Conservation (phyloP, 768 basidiomycete species). For the Hygrophoropsis aurantiaca region DNA sequence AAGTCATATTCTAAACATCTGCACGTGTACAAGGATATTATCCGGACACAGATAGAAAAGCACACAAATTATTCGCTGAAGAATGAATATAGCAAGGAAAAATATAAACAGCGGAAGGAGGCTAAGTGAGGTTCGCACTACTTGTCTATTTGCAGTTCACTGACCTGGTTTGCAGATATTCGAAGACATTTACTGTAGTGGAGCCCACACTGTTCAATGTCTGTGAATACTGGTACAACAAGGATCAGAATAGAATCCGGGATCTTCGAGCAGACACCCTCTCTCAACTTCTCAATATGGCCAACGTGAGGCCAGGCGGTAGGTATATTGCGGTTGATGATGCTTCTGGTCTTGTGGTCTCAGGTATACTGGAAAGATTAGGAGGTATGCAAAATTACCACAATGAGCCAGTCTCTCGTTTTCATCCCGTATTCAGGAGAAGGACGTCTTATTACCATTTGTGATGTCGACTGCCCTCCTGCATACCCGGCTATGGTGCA, state of each 20-base stretch:
- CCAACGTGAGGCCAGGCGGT: slow-evolving; percentile 84
- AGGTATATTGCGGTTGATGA: slow-evolving; percentile 89
- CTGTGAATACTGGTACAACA: slow-evolving; percentile 84
- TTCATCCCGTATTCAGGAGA: slow-evolving; percentile 47
- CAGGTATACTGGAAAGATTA: slow-evolving; percentile 82
- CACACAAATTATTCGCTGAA: slow-evolving; percentile 92
- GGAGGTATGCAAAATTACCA: slow-evolving; percentile 55
- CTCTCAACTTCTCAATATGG: slow-evolving; percentile 82
- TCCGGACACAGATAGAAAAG: slow-evolving; percentile 89
- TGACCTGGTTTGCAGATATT: slow-evolving; percentile 56
- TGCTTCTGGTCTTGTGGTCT: slow-evolving; percentile 83
- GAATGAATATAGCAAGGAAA: slow-evolving; percentile 98
- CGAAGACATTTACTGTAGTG: slow-evolving; percentile 82
- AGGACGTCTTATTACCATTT: slow-evolving; percentile 81
- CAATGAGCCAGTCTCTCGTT: not conserved
- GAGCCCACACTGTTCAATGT: slow-evolving; percentile 88
- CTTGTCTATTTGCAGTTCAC: not conserved
- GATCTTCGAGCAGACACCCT: slow-evolving; percentile 86
- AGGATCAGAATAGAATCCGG: slow-evolving; percentile 78
- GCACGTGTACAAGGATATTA: slow-evolving; percentile 71
- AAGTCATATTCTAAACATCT: not conserved
- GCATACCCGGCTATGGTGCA: slow-evolving; percentile 78
- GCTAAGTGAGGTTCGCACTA: slow-evolving; percentile 72
- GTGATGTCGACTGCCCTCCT: slow-evolving; percentile 89
- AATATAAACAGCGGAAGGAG: slow-evolving; percentile 95